Percentiles rank a stretch among this genome's conserved stretches.
These are phyloP conservation scores for Closterium sp. DNA, from an alignment of 139 green algal species.

Conservation along the genomic window DNA sequence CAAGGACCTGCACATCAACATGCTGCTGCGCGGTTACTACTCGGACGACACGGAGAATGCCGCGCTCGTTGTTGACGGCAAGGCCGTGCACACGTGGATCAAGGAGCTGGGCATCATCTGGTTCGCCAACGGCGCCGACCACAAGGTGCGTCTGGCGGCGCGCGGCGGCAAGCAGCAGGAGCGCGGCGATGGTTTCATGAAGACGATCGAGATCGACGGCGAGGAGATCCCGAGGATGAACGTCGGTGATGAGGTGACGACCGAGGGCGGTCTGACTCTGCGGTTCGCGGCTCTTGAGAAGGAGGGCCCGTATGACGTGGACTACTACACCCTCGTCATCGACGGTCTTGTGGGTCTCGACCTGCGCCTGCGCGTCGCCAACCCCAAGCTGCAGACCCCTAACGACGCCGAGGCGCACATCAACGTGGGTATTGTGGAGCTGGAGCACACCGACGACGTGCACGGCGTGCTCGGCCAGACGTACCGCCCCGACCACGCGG, in stretches of 20 bases:
- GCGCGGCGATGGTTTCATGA: neutral
- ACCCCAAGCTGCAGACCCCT: conserved; percentile 13
- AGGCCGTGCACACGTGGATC: conserved; percentile 40
- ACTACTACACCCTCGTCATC: conserved; percentile 27
- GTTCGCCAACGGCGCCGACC: neutral
- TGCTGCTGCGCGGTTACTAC: conserved; percentile 25
- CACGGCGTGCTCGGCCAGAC: conserved; percentile 1
- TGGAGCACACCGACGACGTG: neutral
- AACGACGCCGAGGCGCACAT: conserved; percentile 36
- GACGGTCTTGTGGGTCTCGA: conserved; percentile 19
- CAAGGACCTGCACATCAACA: conserved; percentile 45
- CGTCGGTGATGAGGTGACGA: neutral
- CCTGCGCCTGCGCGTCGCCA: conserved; percentile 13
- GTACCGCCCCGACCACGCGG: conserved; percentile 1
- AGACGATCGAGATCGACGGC: neutral
- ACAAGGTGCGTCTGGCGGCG: neutral
- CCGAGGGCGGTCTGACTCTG: neutral
- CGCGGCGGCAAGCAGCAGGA: conserved; percentile 7
- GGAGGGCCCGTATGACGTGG: conserved; percentile 7
- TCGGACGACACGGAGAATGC: conserved; percentile 6
- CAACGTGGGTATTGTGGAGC: conserved; percentile 15
- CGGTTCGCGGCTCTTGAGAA: conserved; percentile 14
- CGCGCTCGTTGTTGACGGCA: conserved; percentile 6
- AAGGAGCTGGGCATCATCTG: neutral
- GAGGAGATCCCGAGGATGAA: neutral